Percentiles rank a stretch among this genome's conserved stretches.
Evolutionary conservation across 345 rosid genomes (phyloP).

Genomic region (Aquilaria yunnanensis): DNA sequence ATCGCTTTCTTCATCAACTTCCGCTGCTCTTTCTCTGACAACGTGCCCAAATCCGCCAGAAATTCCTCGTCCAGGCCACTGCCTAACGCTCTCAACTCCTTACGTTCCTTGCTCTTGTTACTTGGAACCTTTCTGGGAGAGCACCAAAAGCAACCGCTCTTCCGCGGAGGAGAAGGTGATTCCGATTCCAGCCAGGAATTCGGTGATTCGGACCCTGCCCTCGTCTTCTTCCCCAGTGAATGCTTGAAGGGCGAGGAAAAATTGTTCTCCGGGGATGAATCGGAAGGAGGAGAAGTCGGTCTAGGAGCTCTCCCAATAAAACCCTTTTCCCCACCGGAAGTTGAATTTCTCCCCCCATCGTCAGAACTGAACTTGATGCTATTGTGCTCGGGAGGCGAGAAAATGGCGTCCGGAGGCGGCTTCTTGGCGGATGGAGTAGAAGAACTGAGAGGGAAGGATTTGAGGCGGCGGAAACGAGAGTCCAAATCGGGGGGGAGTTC

Average conservation of each 20-base stretch:
- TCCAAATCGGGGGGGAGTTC: slow-evolving; percentile 67
- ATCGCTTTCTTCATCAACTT: slow-evolving; percentile 55
- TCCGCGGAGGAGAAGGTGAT: slow-evolving; percentile 49
- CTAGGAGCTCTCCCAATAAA: slow-evolving; percentile 22
- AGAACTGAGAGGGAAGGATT: slow-evolving; percentile 41
- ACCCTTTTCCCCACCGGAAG: slow-evolving; percentile 11
- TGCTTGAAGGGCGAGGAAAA: slow-evolving; percentile 15
- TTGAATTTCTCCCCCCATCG: slow-evolving; percentile 13
- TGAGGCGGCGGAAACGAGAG: slow-evolving; percentile 68
- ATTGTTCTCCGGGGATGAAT: slow-evolving; percentile 9
- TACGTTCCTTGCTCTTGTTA: slow-evolving; percentile 19
- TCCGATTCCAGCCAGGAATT: slow-evolving; percentile 16
- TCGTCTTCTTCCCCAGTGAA: slow-evolving; percentile 5
- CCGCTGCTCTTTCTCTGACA: slow-evolving; percentile 50
- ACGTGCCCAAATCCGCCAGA: slow-evolving; percentile 36
- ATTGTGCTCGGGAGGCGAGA: slow-evolving; percentile 13
- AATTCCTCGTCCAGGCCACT: slow-evolving; percentile 36
- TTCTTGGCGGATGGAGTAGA: too few relatives aligned
- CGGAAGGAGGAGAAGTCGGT: slow-evolving; percentile 17
- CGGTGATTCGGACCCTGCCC: slow-evolving; percentile 17
- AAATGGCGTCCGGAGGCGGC: neutral
- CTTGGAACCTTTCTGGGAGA: slow-evolving; percentile 39
- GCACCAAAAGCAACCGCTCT: slow-evolving; percentile 58
- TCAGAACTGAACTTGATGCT: slow-evolving; percentile 5
- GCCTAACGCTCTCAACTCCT: slow-evolving; percentile 14